A percentile compares a stretch with the other conserved stretches of the same genome.
These are phyloP conservation scores for Metschnikowia peoriensis DNA, from an alignment of 805 yeast species.

Conservation along the genomic window DNA sequence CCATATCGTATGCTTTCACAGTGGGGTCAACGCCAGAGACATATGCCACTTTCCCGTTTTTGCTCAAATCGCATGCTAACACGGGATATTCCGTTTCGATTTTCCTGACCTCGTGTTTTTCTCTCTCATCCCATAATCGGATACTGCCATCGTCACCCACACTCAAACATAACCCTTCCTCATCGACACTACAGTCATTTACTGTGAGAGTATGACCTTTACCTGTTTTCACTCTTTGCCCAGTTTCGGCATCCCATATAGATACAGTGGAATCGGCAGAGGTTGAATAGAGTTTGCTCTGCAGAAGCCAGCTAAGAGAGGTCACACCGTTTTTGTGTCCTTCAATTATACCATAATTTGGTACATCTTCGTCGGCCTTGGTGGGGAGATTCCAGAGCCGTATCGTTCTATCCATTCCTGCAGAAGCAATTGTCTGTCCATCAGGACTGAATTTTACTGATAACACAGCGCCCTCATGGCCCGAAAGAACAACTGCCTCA, in stretches of 20 bases:
- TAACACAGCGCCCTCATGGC: slow-evolving; percentile 55
- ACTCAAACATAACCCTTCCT: slow-evolving; percentile 37
- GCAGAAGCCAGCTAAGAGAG: slow-evolving; percentile 51
- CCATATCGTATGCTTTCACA: slow-evolving; percentile 57
- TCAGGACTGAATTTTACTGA: slow-evolving; percentile 49
- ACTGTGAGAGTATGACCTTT: slow-evolving; percentile 52
- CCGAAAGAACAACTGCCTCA: slow-evolving; percentile 41
- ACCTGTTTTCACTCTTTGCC: slow-evolving; percentile 52
- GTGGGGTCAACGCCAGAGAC: slow-evolving; percentile 69
- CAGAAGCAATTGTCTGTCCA: slow-evolving; percentile 58
- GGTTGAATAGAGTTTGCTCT: slow-evolving; percentile 43
- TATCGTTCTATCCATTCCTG: slow-evolving; percentile 56
- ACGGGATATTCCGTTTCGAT: slow-evolving; percentile 57
- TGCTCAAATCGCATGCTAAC: slow-evolving; percentile 41
- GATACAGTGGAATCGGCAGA: slow-evolving; percentile 64
- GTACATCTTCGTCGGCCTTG: slow-evolving; percentile 16
- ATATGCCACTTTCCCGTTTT: slow-evolving; percentile 44
- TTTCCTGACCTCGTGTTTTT: slow-evolving; percentile 40
- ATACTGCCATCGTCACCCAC: slow-evolving; percentile 67
- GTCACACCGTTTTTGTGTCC: slow-evolving; percentile 71
- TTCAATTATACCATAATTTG: slow-evolving; percentile 44
- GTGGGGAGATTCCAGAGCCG: slow-evolving; percentile 46
- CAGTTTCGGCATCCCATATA: slow-evolving; percentile 61
- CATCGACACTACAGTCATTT: slow-evolving; percentile 48
- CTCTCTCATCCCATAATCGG: slow-evolving; percentile 63